phyloP scores from a whole-genome alignment of 1,284 basidiomycete species.

The Moesziomyces sp. region DNA sequence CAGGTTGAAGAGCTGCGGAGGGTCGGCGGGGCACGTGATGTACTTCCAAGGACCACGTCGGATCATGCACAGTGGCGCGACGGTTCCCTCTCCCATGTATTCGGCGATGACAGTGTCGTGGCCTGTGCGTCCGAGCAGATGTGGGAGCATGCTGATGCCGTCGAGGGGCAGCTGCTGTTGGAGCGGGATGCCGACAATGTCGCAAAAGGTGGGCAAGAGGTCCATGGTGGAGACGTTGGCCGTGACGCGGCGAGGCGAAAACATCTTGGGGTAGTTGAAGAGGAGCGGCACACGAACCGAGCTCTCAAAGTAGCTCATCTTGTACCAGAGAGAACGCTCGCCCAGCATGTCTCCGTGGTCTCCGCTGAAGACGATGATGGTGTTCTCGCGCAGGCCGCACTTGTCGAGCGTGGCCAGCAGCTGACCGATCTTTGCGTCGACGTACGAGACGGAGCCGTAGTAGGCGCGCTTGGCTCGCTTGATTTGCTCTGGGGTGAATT shows the following conservation, averaged over 20 bases:
- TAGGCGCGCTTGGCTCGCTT: slow-evolving; percentile 42
- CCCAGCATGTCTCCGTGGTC: slow-evolving; percentile 43
- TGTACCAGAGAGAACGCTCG: slow-evolving; percentile 41
- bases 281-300: slow-evolving; percentile 40
- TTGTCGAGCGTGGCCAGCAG: slow-evolving; percentile 25
- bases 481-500: slow-evolving; percentile 39
- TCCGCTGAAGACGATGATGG: slow-evolving; percentile 39
- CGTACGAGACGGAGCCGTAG: slow-evolving; percentile 38
- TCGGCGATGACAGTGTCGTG: slow-evolving; percentile 39
- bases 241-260: slow-evolving; percentile 30
- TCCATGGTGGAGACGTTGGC: slow-evolving; percentile 44
- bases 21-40: slow-evolving; percentile 34
- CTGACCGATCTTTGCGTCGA: slow-evolving; percentile 40
- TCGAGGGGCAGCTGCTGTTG: slow-evolving; percentile 30
- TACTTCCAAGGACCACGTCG: slow-evolving; percentile 40
- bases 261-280: slow-evolving; percentile 39
- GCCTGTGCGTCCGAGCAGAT: slow-evolving; percentile 21
- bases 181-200: slow-evolving; percentile 33
- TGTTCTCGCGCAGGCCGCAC: slow-evolving; percentile 35
- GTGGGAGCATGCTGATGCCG: slow-evolving; percentile 36
- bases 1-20: slow-evolving; percentile 37
- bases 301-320: slow-evolving; percentile 47
- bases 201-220: slow-evolving; percentile 37
- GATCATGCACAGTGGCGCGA: slow-evolving; percentile 39
- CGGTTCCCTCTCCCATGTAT: slow-evolving; percentile 43